Percentiles rank a stretch among this genome's conserved stretches.
Conservation (phyloP, 2,329 filamentous ascomycete species). For the Fusarium cicatricum region DNA sequence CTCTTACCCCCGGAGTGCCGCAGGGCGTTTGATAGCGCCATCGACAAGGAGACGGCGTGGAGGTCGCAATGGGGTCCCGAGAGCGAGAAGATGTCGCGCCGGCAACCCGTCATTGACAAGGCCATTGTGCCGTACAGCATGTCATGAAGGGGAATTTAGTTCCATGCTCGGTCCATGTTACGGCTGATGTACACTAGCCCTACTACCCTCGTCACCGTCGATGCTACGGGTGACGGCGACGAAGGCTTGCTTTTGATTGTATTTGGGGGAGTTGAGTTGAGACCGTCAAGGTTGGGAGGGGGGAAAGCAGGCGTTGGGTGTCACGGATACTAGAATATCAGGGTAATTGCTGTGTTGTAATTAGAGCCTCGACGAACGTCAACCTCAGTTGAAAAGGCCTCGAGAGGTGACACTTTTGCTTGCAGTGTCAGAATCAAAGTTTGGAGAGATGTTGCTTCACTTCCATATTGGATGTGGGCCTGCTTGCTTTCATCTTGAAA, state of each 20-base stretch:
- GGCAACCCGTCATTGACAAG: slow-evolving; percentile 68
- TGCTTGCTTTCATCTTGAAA: too few relatives aligned
- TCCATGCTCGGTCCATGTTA: not conserved
- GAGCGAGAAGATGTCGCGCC: slow-evolving; percentile 60
- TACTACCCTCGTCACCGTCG: not conserved
- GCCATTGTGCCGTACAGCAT: slow-evolving; percentile 67
- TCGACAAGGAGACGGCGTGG: slow-evolving; percentile 73
- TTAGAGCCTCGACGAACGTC: slow-evolving; percentile 1
- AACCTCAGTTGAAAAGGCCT: too few relatives aligned
- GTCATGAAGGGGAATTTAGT: slow-evolving; percentile 33
- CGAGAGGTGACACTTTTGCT: too few relatives aligned
- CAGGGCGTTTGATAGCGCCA: slow-evolving; percentile 73
- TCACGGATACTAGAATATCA: slow-evolving; percentile 22
- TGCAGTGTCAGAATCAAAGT: too few relatives aligned
- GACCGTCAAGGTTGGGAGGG: not conserved
- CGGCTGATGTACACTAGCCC: not conserved
- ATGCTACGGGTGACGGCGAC: not conserved
- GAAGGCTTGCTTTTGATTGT: slow-evolving; percentile 9
- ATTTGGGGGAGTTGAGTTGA: slow-evolving; percentile 3
- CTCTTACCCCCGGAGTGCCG: slow-evolving; percentile 76
- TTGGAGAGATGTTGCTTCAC: too few relatives aligned
- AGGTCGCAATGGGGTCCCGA: slow-evolving; percentile 79
- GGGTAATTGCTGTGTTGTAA: slow-evolving; percentile 1
- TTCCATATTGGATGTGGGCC: too few relatives aligned
- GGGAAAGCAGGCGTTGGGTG: slow-evolving; percentile 32